These are phyloP conservation scores for Leccinum boreale DNA, from an alignment of 768 basidiomycete species.

Conservation along the genomic window DNA sequence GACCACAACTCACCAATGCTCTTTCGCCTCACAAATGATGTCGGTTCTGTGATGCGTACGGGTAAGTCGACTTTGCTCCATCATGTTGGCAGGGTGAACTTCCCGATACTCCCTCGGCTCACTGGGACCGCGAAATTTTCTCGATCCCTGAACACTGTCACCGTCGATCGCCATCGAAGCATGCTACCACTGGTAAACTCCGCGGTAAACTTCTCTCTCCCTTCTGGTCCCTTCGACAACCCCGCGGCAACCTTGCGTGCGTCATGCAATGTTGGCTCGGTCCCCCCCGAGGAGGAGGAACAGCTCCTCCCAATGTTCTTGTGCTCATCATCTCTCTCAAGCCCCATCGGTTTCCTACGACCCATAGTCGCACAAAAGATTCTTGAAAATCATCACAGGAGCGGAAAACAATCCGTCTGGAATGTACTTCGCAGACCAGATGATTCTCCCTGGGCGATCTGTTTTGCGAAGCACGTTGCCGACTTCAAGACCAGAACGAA, in stretches of 20 bases:
- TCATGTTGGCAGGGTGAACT: background rate
- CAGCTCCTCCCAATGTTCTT: constrained; percentile 21
- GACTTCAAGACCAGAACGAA: constrained; percentile 14
- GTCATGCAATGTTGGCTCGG: constrained; percentile 13
- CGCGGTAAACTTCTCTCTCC: constrained; percentile 27
- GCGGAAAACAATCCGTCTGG: constrained; percentile 14
- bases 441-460: constrained; percentile 17
- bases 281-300: constrained; percentile 15
- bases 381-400: constrained; percentile 7
- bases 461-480: constrained; percentile 17
- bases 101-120: background rate
- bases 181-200: constrained; percentile 23
- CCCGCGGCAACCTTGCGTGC: constrained; percentile 12
- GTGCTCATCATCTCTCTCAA: constrained; percentile 3
- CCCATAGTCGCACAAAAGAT: constrained; percentile 12
- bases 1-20: background rate
- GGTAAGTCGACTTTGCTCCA: background rate
- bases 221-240: constrained; percentile 22
- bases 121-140: background rate
- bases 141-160: background rate
- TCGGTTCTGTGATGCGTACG: background rate
- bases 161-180: background rate
- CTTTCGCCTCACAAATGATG: background rate
- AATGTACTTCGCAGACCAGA: constrained; percentile 14
- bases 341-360: constrained; percentile 20